These are phyloP conservation scores for Cutaneotrichosporon spelunceum DNA, from an alignment of 1,284 basidiomycete species.

Conservation along the genomic window DNA sequence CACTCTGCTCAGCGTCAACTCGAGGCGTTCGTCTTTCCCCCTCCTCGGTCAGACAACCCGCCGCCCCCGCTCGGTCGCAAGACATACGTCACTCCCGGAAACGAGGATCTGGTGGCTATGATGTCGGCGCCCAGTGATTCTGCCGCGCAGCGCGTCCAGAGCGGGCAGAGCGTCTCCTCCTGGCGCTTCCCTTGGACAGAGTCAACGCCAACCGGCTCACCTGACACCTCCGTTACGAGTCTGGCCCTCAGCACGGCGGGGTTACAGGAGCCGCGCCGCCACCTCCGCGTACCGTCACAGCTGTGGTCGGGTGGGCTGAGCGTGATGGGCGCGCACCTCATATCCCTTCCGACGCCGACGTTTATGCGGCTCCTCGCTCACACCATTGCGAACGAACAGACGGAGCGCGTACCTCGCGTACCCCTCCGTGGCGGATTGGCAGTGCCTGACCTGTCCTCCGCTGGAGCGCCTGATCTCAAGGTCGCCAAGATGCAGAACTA, in stretches of 20 bases:
- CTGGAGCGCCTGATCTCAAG: slow-evolving; percentile 46
- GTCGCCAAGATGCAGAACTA: slow-evolving; percentile 58
- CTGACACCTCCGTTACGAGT: background rate
- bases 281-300: slow-evolving; percentile 40
- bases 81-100: slow-evolving; percentile 45
- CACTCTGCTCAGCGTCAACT: slow-evolving; percentile 45
- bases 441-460: slow-evolving; percentile 45
- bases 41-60: slow-evolving; percentile 41
- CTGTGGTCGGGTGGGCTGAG: slow-evolving; percentile 45
- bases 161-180: slow-evolving; percentile 18
- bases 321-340: slow-evolving; percentile 44
- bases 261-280: slow-evolving; percentile 19
- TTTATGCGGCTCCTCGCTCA: slow-evolving; percentile 49
- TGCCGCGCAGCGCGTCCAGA: background rate
- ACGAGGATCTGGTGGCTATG: slow-evolving; percentile 33
- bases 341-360: slow-evolving; percentile 40
- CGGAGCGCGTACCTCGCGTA: slow-evolving; percentile 31
- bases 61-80: slow-evolving; percentile 45
- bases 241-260: background rate
- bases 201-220: background rate
- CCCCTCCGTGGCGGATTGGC: slow-evolving; percentile 48
- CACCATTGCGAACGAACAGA: slow-evolving; percentile 19
- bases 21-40: slow-evolving; percentile 54
- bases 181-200: slow-evolving; percentile 48
- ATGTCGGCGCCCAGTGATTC: background rate